Conservation (phyloP, 192 early-diverging fungal genomes). For the Coemansia sp. region DNA sequence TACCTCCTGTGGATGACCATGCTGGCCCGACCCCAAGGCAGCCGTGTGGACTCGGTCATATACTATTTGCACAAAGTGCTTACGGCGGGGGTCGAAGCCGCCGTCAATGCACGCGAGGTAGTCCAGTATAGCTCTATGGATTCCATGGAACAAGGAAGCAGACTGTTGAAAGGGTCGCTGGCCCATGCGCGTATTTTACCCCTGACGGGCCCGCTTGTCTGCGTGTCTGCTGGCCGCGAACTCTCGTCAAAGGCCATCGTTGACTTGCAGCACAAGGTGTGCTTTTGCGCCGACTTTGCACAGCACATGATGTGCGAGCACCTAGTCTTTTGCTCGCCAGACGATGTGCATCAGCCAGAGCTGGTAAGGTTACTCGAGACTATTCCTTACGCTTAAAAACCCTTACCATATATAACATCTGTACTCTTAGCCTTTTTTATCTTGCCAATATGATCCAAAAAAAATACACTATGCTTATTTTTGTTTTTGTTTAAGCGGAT, state of each 20-base stretch:
- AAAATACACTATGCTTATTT: too few species aligned
- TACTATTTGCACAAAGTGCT: slow-evolving; percentile 25
- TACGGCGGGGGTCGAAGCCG: slow-evolving; percentile 17
- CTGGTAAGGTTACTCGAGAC: slow-evolving; percentile 17
- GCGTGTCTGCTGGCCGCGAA: slow-evolving; percentile 4
- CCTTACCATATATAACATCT: not conserved
- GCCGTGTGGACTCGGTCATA: slow-evolving; percentile 35
- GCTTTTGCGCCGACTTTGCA: slow-evolving; percentile 30
- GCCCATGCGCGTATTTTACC: not conserved
- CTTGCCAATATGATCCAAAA: too few species aligned
- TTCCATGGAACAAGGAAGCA: slow-evolving; percentile 22
- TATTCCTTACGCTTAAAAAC: slow-evolving; percentile 20
- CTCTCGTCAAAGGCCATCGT: slow-evolving; percentile 19
- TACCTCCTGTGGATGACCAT: slow-evolving; percentile 40
- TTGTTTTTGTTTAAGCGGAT: slow-evolving; percentile 4
- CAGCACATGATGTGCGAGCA: slow-evolving; percentile 24
- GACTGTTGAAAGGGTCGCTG: not conserved
- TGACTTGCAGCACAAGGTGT: slow-evolving; percentile 27
- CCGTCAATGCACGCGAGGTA: not conserved
- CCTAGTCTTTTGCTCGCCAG: slow-evolving; percentile 26
- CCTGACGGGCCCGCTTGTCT: slow-evolving; percentile 10
- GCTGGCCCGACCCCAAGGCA: slow-evolving; percentile 18
- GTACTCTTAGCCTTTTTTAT: not conserved
- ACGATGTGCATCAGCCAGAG: slow-evolving; percentile 32
- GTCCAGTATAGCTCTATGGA: slow-evolving; percentile 13